Percentiles rank a stretch among this genome's conserved stretches.
Conservation (phyloP, 192 early-diverging fungal genomes). For the Umbelopsis vinacea region DNA sequence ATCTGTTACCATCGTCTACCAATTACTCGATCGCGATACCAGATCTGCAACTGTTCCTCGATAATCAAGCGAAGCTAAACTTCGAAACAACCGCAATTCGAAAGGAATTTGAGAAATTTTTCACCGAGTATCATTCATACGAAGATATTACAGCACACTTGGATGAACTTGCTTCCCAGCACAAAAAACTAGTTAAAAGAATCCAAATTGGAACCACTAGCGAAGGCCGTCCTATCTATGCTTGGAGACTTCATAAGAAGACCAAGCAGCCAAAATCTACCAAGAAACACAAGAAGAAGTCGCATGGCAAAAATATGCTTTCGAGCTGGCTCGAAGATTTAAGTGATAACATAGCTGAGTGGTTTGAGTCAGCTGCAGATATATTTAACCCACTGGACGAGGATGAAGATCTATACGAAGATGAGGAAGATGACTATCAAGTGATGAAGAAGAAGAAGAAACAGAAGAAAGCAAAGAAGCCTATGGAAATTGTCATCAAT, state of each 20-base stretch:
- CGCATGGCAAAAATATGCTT: neutral
- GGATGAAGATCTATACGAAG: constrained; percentile 3
- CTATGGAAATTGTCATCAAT: constrained; percentile 43
- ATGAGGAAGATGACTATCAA: neutral
- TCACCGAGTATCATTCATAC: constrained; percentile 21
- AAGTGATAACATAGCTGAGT: neutral
- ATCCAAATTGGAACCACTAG: constrained; percentile 41
- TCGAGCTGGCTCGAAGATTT: constrained; percentile 16
- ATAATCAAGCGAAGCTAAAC: neutral
- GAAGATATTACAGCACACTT: constrained; percentile 26
- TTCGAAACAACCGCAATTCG: neutral
- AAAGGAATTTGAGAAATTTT: constrained; percentile 11
- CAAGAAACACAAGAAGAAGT: constrained; percentile 12
- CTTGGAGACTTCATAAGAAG: constrained; percentile 44
- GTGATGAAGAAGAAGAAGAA: constrained; percentile 34
- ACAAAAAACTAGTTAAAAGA: constrained; percentile 38
- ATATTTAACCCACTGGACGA: neutral
- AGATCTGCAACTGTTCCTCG: neutral
- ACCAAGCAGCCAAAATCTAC: constrained; percentile 18
- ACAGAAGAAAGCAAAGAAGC: constrained; percentile 37
- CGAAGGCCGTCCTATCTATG: constrained; percentile 40
- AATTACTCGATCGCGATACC: constrained; percentile 8
- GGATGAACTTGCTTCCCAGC: constrained; percentile 30
- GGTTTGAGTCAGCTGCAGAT: constrained; percentile 17
- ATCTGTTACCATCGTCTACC: neutral